Percentiles rank a stretch among this genome's conserved stretches.
phyloP scores from a whole-genome alignment of 2,329 filamentous ascomycete species.

The Xylariales sp. region DNA sequence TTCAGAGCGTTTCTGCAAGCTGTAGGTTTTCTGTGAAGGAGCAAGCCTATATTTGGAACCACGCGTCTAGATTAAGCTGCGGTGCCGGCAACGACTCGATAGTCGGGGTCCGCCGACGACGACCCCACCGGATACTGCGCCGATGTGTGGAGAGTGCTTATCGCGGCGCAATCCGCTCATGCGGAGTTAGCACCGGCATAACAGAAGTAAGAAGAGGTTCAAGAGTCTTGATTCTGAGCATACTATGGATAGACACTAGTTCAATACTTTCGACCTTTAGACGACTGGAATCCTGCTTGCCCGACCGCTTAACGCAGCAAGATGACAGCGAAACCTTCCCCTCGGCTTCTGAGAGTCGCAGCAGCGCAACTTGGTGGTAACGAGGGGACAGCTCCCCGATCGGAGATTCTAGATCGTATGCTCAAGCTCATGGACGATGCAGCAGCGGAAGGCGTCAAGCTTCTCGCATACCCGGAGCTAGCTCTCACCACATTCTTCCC shows the following conservation, averaged over 20 bases:
- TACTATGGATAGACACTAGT: too few species aligned
- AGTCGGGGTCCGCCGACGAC: conserved; percentile 3
- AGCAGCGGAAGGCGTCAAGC: conserved; percentile 36
- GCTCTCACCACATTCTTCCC: conserved; percentile 55
- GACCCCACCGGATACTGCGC: conserved; percentile 3
- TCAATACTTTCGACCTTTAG: too few species aligned
- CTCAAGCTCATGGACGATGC: conserved; percentile 43
- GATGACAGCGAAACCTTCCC: too few species aligned
- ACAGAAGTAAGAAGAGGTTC: too few species aligned
- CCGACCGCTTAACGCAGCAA: too few species aligned
- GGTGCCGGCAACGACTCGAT: too few species aligned
- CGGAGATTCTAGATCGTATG: conserved; percentile 42
- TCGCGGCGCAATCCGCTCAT: background rate
- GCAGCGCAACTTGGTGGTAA: conserved; percentile 50
- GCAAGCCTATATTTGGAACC: too few species aligned
- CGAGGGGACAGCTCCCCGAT: conserved; percentile 34
- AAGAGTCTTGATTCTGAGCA: too few species aligned
- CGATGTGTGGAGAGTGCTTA: conserved; percentile 3
- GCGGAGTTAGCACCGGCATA: background rate
- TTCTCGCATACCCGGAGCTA: conserved; percentile 51
- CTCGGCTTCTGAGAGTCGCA: conserved; percentile 35
- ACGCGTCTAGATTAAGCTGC: too few species aligned
- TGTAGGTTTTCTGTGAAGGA: too few species aligned
- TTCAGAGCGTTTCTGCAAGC: too few species aligned
- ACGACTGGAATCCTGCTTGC: too few species aligned